Evolutionary conservation across 2,329 filamentous ascomycete species (phyloP).

Genomic region (Lasiodiplodia gonubiensis): DNA sequence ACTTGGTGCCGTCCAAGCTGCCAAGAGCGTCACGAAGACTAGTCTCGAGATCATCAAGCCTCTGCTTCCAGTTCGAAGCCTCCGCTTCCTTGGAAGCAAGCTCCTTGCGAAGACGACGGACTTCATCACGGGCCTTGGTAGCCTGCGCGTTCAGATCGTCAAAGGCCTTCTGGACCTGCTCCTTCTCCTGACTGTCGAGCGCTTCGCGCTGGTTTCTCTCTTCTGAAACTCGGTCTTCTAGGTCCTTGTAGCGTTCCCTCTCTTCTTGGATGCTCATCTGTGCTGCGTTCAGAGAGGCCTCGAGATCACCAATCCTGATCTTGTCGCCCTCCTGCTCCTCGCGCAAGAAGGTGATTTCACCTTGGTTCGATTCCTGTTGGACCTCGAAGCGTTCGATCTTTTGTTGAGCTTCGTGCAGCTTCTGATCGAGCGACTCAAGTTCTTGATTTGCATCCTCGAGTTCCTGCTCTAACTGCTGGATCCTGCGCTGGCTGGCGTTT

Average conservation of each 20-base stretch:
- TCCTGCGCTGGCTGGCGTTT: conserved; percentile 75
- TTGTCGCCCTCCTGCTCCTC: conserved; percentile 98
- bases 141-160: conserved; percentile 90
- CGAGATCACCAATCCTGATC: conserved; percentile 94
- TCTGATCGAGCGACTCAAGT: conserved; percentile 82
- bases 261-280: conserved; percentile 83
- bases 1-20: conserved; percentile 83
- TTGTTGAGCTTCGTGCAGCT: conserved; percentile 80
- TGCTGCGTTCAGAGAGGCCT: conserved; percentile 79
- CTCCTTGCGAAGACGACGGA: conserved; percentile 79
- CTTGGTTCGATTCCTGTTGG: conserved; percentile 89
- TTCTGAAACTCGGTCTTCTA: conserved; percentile 70
- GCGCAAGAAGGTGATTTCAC: conserved; percentile 90
- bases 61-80: conserved; percentile 87
- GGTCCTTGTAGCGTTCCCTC: conserved; percentile 66
- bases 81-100: conserved; percentile 86
- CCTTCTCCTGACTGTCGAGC: conserved; percentile 86
- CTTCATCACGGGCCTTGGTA: conserved; percentile 82
- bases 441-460: conserved; percentile 84
- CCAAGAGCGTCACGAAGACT: conserved; percentile 86
- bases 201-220: conserved; percentile 88
- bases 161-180: conserved; percentile 91
- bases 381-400: conserved; percentile 89
- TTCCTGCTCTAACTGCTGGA: conserved; percentile 82
- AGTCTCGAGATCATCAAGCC: conserved; percentile 86